phyloP scores from a whole-genome alignment of 176 grass and related monocot genomes.

The Rhynchospora pubera region DNA sequence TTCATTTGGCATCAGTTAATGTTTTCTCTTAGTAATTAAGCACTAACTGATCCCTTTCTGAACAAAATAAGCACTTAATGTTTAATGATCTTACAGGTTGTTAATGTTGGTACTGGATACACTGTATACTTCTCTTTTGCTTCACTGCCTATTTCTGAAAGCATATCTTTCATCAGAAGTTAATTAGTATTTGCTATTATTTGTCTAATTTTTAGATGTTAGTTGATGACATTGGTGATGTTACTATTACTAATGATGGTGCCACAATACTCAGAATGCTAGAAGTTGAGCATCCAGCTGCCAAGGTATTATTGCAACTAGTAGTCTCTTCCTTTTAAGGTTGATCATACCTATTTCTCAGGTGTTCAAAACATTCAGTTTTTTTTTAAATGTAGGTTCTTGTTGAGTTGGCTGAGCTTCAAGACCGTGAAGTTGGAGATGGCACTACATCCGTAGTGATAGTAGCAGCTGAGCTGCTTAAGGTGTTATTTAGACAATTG shows the following conservation, averaged over 20 bases:
- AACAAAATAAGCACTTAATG: neutral
- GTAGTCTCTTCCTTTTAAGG: neutral
- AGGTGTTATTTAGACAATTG: slow-evolving; percentile 35
- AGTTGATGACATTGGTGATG: slow-evolving; percentile 93
- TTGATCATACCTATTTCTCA: neutral
- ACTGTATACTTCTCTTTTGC: neutral
- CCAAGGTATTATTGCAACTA: slow-evolving; percentile 43
- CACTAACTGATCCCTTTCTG: neutral
- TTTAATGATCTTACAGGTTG: neutral
- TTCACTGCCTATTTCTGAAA: neutral
- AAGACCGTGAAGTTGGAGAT: slow-evolving; percentile 93
- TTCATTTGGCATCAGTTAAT: neutral
- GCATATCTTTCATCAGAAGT: neutral
- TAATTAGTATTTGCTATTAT: neutral
- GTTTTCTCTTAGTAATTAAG: neutral
- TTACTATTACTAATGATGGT: slow-evolving; percentile 93
- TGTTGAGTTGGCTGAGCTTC: slow-evolving; percentile 95
- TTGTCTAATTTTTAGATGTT: slow-evolving; percentile 52
- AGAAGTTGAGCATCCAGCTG: slow-evolving; percentile 90
- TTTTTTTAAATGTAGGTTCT: slow-evolving; percentile 53
- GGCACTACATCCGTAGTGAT: slow-evolving; percentile 89
- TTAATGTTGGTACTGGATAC: neutral
- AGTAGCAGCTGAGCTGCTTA: slow-evolving; percentile 80
- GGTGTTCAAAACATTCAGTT: neutral
- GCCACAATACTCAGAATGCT: slow-evolving; percentile 93